Conservation (phyloP, 441 rosid genomes). For the Eruca vesicaria region DNA sequence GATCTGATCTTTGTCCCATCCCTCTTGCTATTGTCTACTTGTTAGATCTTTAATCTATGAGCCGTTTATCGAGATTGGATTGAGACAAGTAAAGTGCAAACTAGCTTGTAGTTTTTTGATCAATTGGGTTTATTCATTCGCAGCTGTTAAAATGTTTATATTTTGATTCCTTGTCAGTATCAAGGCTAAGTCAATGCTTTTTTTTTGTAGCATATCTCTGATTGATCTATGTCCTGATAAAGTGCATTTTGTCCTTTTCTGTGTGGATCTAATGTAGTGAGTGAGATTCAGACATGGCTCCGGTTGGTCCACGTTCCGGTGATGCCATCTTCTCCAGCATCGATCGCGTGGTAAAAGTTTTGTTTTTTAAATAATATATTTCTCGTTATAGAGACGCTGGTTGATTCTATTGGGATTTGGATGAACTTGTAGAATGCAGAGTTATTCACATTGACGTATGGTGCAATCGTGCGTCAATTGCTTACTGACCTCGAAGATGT, state of each 20-base stretch:
- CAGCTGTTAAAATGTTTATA: too few relatives aligned
- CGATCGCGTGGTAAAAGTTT: conserved; percentile 70
- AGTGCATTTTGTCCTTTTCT: not conserved
- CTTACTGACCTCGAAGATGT: conserved; percentile 96
- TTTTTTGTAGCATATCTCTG: too few relatives aligned
- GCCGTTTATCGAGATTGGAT: too few relatives aligned
- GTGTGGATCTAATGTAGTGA: not conserved
- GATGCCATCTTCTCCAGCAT: conserved; percentile 89
- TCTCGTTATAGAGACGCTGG: too few relatives aligned
- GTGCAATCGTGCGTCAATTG: conserved; percentile 88
- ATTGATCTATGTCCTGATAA: too few relatives aligned
- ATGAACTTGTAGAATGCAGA: conserved; percentile 69
- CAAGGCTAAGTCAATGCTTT: not conserved
- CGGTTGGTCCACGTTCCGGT: conserved; percentile 75
- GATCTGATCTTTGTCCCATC: not conserved
- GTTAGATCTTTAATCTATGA: too few relatives aligned
- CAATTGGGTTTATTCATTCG: too few relatives aligned
- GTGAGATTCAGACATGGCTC: conserved; percentile 47
- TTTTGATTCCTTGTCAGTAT: too few relatives aligned
- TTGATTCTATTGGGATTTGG: not conserved
- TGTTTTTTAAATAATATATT: not conserved
- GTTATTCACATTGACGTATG: conserved; percentile 86
- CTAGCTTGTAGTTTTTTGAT: too few relatives aligned
- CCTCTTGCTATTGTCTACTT: not conserved
- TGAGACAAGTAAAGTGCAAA: too few relatives aligned